These are phyloP conservation scores for Mikania micrantha DNA, from an alignment of 129 eudicot species.

Conservation along the genomic window DNA sequence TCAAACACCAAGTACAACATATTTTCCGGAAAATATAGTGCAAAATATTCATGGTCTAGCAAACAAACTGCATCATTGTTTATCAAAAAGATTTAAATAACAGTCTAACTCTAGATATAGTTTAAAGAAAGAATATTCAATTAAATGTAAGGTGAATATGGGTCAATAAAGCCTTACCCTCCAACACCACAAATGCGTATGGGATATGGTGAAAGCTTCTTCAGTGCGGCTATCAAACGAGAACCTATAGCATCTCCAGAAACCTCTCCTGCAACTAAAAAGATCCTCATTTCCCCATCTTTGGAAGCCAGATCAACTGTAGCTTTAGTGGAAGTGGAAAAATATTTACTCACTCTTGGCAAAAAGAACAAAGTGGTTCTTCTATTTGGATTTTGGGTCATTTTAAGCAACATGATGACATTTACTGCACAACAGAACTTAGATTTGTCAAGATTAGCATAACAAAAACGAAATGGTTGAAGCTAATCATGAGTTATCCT, in stretches of 20 bases:
- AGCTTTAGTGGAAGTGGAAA: constrained; percentile 44
- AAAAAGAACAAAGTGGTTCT: constrained; percentile 11
- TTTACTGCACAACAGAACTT: constrained; percentile 28
- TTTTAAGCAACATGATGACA: constrained; percentile 32
- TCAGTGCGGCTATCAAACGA: constrained; percentile 68
- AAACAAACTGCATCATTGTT: background rate
- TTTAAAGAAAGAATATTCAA: background rate
- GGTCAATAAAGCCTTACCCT: constrained; percentile 39
- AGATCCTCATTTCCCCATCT: constrained; percentile 89
- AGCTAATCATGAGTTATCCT: background rate
- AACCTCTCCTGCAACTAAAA: constrained; percentile 92
- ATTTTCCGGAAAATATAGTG: background rate
- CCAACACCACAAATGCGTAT: constrained; percentile 74
- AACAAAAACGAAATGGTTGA: background rate
- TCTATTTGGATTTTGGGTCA: constrained; percentile 8
- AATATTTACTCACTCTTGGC: constrained; percentile 21
- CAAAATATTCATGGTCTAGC: no score
- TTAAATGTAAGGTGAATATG: background rate
- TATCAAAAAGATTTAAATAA: background rate
- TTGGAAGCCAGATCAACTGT: constrained; percentile 59
- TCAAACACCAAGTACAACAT: background rate
- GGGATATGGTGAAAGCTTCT: constrained; percentile 68
- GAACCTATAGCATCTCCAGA: constrained; percentile 82
- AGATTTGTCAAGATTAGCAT: background rate
- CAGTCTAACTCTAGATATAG: background rate